A percentile compares a stretch with the other conserved stretches of the same genome.
These are phyloP conservation scores for Metschnikowia arizonensis DNA, from an alignment of 805 yeast species.

Conservation along the genomic window DNA sequence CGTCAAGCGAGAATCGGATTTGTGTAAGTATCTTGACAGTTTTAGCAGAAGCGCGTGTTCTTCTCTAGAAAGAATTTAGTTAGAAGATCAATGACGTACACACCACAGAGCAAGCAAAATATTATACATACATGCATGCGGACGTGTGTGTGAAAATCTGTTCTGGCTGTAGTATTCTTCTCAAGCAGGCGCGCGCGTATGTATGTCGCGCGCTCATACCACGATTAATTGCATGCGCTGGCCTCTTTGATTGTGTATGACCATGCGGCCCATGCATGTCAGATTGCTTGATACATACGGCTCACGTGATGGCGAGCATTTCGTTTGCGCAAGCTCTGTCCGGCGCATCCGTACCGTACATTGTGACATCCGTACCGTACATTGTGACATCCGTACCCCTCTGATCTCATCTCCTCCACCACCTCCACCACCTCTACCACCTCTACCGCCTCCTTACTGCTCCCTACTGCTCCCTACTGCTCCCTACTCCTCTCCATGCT, in stretches of 20 bases:
- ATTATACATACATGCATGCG: constrained; percentile 6
- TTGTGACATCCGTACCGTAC: neutral
- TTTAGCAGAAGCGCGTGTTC: neutral
- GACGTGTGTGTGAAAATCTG: constrained; percentile 6
- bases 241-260: constrained; percentile 4
- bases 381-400: too few species aligned
- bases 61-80: neutral
- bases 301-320: constrained; percentile 1
- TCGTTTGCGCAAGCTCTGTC: constrained; percentile 2
- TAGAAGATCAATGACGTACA: constrained; percentile 1
- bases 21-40: neutral
- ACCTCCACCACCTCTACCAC: too few species aligned
- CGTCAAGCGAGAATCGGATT: neutral
- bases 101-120: constrained; percentile 6
- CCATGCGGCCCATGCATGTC: constrained; percentile 7
- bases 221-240: constrained; percentile 5
- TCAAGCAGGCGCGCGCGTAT: constrained; percentile 5
- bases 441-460: too few species aligned
- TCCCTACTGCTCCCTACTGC: too few species aligned
- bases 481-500: too few species aligned
- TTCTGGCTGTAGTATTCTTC: constrained; percentile 7
- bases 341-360: constrained; percentile 5
- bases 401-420: too few species aligned
- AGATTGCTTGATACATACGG: constrained; percentile 5
- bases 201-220: constrained; percentile 2